Percentiles rank a stretch among this genome's conserved stretches.
These are phyloP conservation scores for Pulveroboletus frians DNA, from an alignment of 768 basidiomycete genomes.

Conservation along the genomic window DNA sequence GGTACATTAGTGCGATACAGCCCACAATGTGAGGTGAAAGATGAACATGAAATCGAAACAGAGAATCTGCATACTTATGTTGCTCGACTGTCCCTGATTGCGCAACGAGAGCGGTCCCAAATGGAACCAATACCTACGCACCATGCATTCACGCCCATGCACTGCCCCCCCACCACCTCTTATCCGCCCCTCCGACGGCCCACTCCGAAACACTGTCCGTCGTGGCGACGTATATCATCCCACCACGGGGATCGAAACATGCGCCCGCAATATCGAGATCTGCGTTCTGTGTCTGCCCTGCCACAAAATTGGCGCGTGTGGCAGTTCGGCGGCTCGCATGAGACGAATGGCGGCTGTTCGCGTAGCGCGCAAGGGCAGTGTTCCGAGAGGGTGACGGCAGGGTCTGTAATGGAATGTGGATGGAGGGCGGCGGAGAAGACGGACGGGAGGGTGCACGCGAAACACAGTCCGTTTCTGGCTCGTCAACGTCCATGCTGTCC, in stretches of 20 bases:
- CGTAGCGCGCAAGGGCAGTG: constrained; percentile 16
- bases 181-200: constrained; percentile 65
- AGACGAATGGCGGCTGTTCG: constrained; percentile 16
- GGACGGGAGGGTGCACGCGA: constrained; percentile 45
- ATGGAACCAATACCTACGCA: background rate
- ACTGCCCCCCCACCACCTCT: constrained; percentile 64
- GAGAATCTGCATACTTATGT: constrained; percentile 3
- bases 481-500: constrained; percentile 47
- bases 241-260: constrained; percentile 69
- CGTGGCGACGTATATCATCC: constrained; percentile 64
- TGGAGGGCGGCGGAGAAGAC: constrained; percentile 43
- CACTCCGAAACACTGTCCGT: constrained; percentile 70
- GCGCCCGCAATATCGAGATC: constrained; percentile 60
- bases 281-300: constrained; percentile 14
- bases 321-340: constrained; percentile 17
- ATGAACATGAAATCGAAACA: constrained; percentile 6
- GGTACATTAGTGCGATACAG: constrained; percentile 20
- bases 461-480: constrained; percentile 50
- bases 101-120: background rate
- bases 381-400: constrained; percentile 19
- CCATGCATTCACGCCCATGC: constrained; percentile 34
- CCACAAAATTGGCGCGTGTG: constrained; percentile 6
- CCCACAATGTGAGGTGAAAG: constrained; percentile 4
- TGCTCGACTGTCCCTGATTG: background rate
- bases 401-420: constrained; percentile 27